Evolutionary conservation across 1,139 yeast genomes (phyloP), one percentile per base, ranked within the genome.

Genomic region (Suhomyces guaymorum): DNA sequence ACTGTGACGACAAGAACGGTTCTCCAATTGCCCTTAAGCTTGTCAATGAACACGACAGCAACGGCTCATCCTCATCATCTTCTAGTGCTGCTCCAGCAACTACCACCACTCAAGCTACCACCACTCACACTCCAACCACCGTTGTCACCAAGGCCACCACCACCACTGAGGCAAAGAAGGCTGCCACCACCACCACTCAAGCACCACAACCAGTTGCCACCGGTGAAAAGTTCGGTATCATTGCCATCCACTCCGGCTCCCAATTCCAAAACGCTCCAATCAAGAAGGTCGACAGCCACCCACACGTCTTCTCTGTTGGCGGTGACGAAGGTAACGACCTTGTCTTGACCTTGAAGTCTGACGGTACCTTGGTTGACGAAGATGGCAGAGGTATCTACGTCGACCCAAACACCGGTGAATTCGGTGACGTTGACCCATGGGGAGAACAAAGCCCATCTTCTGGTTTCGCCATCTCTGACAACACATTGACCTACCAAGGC

Each of bases 241-340:
- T 54, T 17, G 43, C 55, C 28, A 49, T 48, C 29, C 48, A 42
- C 26, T 53, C 59, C 6, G 61, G 61, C 6, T 30, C 54, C 7
- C 35, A 43, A 14, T 49, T 55, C 44, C 57, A 56, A 31, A 35
- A 52, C 39, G 33, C 42, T 5, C 33, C 53, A 3, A 55, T 59
- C 47, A 58, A 51, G 42, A 56, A 56, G 47, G 65, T 54, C 12
- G 46, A 41, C 8, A 42, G 52, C 5, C 63, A 60, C 47, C 54
- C 55, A 9, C 63, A 57, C 25, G 64, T 59, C 7, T 59, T 61
- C 43, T 44, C 59, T 8, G 64, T 61, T 23, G 66, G 64, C 13
- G 66, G 65, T 3, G 24, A 36, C 24, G 57, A 53, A n/a, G 67
- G 66, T 12, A 35, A 43, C 7, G 55, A 44, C 28, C 46, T 56